Conservation (phyloP, 1,139 yeast genomes). For the Saccharomyces hybrid region DNA sequence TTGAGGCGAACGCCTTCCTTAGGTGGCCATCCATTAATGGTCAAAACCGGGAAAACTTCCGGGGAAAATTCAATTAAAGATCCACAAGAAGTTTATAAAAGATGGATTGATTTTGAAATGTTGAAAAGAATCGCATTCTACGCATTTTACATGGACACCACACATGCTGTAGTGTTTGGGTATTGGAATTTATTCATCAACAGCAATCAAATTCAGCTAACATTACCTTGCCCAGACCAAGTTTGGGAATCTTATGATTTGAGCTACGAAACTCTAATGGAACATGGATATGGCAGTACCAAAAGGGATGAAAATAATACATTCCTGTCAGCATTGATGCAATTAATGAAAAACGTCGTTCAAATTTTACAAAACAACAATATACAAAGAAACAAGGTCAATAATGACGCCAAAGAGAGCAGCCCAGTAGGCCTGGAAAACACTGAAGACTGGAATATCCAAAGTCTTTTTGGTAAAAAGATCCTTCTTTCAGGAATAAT, state of each 20-base stretch:
- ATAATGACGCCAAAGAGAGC: neutral
- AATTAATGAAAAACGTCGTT: conserved; percentile 42
- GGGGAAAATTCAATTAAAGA: conserved; percentile 27
- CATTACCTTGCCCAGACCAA: conserved; percentile 72
- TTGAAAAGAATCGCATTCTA: conserved; percentile 70
- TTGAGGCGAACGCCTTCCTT: conserved; percentile 66
- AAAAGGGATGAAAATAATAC: conserved; percentile 21
- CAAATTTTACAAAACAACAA: conserved; percentile 30
- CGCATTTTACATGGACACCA: conserved; percentile 72
- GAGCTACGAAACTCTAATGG: conserved; percentile 21
- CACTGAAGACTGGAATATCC: conserved; percentile 9
- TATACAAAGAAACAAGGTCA: neutral
- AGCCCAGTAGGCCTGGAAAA: neutral
- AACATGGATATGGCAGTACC: conserved; percentile 20
- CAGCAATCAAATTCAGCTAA: conserved; percentile 54
- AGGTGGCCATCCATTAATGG: conserved; percentile 55
- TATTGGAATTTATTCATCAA: conserved; percentile 65
- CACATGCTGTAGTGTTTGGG: conserved; percentile 74
- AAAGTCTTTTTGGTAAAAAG: conserved; percentile 47
- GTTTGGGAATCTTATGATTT: conserved; percentile 56
- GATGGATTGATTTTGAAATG: conserved; percentile 74
- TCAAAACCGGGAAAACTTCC: conserved; percentile 21
- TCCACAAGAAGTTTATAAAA: conserved; percentile 38
- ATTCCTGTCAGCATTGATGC: conserved; percentile 50
- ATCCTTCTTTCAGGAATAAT: conserved; percentile 63